Base-by-base conservation (phyloP, 2,329 filamentous ascomycete species). In the Phaeosphaeria sp. region DNA sequence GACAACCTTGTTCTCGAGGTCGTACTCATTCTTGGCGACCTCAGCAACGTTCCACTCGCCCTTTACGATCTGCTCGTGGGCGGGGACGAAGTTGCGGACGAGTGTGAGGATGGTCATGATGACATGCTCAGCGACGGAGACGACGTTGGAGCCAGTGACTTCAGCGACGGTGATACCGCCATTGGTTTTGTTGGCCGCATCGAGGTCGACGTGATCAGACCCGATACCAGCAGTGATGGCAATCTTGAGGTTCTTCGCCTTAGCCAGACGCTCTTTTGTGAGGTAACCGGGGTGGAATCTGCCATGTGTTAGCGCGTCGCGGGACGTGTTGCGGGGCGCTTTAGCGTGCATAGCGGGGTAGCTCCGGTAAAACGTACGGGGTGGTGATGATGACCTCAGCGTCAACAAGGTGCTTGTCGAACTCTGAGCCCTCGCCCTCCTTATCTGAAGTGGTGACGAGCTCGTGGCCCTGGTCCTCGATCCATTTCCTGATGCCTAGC, bases 371-470 rank as follows among this genome's bases (percentile, higher is more conserved):
- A 23, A 71, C 84, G 73, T 80, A 97, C 91, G 95, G 95, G 57
- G 95, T 99, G 70, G 95, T 99, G 82, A 99, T 98, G 86, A 99
- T 98, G 81, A 99, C 85, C 82, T 99, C 95, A 62, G 95, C 93
- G 77, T 98, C 95, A 62, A 95, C 93, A 54, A 99, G 87, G 83
- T 99, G 92, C 84, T 93, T 87, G 81, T 98, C 95, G 71, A 99
- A 98, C 68, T 86, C 90, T 60, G 94, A 98, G 85, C 90, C 87
- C 83, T 92, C 90, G 67, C 92, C 90, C 72, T 99, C 95, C 85
- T 99, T 99, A 85, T 97, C 92, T 46, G 93, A 97, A 66, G 95
- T 99, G 73, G 95, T 99, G 71, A 99, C 87, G 62, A 99, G 88
- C 64, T 92, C 96, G 87, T 99, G 95, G 73, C 95, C 95, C 80